Conservation (phyloP, 163 green algal genomes). For the Prototheca cutis region DNA sequence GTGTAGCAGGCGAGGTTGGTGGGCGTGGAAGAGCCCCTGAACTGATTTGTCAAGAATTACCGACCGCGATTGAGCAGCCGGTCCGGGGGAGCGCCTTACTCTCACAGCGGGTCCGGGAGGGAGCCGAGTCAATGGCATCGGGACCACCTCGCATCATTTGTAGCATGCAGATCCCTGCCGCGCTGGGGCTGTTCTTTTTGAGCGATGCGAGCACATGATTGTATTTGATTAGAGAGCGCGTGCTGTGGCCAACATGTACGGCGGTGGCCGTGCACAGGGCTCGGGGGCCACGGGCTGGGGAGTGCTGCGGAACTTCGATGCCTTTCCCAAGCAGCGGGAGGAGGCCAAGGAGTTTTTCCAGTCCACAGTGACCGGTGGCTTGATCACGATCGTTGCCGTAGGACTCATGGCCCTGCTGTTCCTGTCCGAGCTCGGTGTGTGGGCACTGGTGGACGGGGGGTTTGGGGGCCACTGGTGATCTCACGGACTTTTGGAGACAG, state of each 20-base stretch:
- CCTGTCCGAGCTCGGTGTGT: slow-evolving; percentile 75
- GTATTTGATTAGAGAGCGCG: too few species aligned
- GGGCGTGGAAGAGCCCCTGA: too few species aligned
- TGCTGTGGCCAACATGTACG: slow-evolving; percentile 4
- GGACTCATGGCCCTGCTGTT: slow-evolving; percentile 88
- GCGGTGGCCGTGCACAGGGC: not conserved
- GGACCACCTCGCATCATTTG: too few species aligned
- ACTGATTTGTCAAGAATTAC: too few species aligned
- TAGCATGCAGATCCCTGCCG: too few species aligned
- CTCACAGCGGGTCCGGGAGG: too few species aligned
- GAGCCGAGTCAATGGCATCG: too few species aligned
- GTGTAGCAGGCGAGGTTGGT: too few species aligned
- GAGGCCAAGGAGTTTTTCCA: slow-evolving; percentile 86
- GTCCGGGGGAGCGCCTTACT: too few species aligned
- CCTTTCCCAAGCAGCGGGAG: slow-evolving; percentile 30
- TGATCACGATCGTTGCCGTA: slow-evolving; percentile 82
- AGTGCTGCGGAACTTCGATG: slow-evolving; percentile 15
- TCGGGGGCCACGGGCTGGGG: not conserved
- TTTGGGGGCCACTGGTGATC: not conserved
- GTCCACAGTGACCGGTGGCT: slow-evolving; percentile 71
- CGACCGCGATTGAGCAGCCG: too few species aligned
- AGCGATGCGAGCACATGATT: too few species aligned
- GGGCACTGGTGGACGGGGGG: not conserved
- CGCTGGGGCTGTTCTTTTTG: too few species aligned
- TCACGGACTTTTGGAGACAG: not conserved